Conservation (phyloP, 2,329 filamentous ascomycete species). For the Sporothrix brasiliensis region DNA sequence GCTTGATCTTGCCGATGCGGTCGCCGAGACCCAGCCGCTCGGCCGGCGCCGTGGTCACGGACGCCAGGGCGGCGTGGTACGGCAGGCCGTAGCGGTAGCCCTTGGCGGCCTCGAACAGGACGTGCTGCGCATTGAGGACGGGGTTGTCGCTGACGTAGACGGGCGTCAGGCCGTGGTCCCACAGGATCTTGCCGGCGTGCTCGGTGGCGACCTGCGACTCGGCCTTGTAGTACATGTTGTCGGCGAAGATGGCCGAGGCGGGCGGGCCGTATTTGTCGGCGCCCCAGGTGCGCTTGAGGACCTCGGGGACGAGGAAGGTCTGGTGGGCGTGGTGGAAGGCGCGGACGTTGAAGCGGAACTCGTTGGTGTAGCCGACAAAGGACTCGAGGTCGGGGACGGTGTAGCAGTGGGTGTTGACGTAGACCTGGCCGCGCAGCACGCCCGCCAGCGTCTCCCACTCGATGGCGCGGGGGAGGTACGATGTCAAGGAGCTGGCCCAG, state of each 20-base stretch:
- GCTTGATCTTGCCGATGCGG: slow-evolving; percentile 63
- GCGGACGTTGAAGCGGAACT: slow-evolving; percentile 68
- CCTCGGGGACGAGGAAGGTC: slow-evolving; percentile 67
- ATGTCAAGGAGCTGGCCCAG: slow-evolving; percentile 54
- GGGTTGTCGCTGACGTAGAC: slow-evolving; percentile 74
- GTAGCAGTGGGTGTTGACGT: slow-evolving; percentile 73
- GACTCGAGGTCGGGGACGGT: slow-evolving; percentile 69
- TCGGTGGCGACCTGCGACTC: slow-evolving; percentile 68
- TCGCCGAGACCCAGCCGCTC: slow-evolving; percentile 60
- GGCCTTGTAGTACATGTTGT: slow-evolving; percentile 71
- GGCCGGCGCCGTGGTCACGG: slow-evolving; percentile 62
- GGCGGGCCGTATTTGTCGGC: slow-evolving; percentile 36
- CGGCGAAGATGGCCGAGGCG: slow-evolving; percentile 55
- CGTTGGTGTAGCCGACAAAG: slow-evolving; percentile 70
- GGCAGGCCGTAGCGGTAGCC: slow-evolving; percentile 62
- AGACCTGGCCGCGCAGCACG: slow-evolving; percentile 66
- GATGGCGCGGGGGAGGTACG: slow-evolving; percentile 64
- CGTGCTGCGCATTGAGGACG: slow-evolving; percentile 69
- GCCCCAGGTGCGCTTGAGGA: slow-evolving; percentile 61
- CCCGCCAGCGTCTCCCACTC: slow-evolving; percentile 66
- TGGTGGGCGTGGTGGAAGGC: slow-evolving; percentile 73
- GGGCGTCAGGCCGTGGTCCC: slow-evolving; percentile 65
- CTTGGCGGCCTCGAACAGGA: slow-evolving; percentile 67
- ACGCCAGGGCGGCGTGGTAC: slow-evolving; percentile 61
- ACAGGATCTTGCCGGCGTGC: slow-evolving; percentile 66